Percentiles rank a stretch among this genome's conserved stretches.
Conservation (phyloP, 495 filamentous ascomycete species). For the Margaritispora aquatica region DNA sequence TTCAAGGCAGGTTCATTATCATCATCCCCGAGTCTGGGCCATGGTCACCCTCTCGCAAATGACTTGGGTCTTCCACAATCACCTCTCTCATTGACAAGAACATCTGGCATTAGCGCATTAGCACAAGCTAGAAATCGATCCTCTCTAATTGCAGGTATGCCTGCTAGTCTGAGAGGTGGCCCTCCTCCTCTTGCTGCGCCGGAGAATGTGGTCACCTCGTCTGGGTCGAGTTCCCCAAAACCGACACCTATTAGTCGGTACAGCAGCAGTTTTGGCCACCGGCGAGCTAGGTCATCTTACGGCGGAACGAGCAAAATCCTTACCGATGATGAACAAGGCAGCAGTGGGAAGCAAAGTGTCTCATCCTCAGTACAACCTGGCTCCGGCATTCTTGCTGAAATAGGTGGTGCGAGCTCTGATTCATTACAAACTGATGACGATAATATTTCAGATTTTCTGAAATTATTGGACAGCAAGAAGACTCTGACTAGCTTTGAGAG, state of each 20-base stretch:
- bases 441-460: conserved; percentile 87
- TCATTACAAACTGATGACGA: conserved; percentile 84
- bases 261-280: conserved; percentile 83
- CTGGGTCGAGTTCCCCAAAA: conserved; percentile 65
- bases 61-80: conserved; percentile 44
- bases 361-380: conserved; percentile 78
- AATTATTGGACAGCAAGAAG: conserved; percentile 74
- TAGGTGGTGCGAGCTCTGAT: conserved; percentile 64
- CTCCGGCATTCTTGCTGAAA: conserved; percentile 73
- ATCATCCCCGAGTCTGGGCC: conserved; percentile 60
- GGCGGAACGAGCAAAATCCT: conserved; percentile 56
- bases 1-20: conserved; percentile 95
- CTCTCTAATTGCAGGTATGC: conserved; percentile 57
- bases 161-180: conserved; percentile 53
- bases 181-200: conserved; percentile 41
- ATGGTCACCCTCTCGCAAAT: neutral
- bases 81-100: conserved; percentile 50
- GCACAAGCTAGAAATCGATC: conserved; percentile 62
- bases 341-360: conserved; percentile 81
- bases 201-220: conserved; percentile 53
- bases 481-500: conserved; percentile 65
- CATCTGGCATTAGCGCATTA: conserved; percentile 45
- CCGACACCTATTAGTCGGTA: conserved; percentile 64
- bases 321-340: conserved; percentile 74
- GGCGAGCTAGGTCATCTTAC: conserved; percentile 68